Evolutionary conservation across 1,139 yeast species (phyloP).

Genomic region (Schwanniomyces etchellsii): DNA sequence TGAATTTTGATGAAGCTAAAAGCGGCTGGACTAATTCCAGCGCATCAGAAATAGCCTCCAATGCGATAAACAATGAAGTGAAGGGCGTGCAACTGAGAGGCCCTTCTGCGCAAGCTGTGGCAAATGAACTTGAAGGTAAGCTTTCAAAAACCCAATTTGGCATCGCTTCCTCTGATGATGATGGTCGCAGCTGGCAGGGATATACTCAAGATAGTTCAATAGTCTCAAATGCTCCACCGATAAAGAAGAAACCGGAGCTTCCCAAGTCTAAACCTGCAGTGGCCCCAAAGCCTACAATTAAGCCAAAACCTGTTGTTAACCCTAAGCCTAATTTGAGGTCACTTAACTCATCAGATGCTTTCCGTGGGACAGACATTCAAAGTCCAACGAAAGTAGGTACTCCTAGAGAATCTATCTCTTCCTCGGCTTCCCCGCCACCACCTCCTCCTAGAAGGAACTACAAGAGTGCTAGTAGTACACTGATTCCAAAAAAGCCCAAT

Average conservation of each 20-base stretch:
- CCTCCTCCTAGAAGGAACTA: constrained; percentile 34
- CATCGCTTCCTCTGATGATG: no score
- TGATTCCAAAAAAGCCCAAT: constrained; percentile 6
- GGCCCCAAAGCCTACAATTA: constrained; percentile 3
- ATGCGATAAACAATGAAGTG: no score
- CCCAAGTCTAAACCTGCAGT: background rate
- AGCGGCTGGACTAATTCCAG: constrained; percentile 8
- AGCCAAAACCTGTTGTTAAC: constrained; percentile 10
- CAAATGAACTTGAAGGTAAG: no score
- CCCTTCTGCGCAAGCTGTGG: no score
- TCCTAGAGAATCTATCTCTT: background rate
- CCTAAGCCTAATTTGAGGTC: constrained; percentile 7
- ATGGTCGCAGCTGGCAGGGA: no score
- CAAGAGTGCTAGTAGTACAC: constrained; percentile 14
- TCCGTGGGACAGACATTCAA: no score
- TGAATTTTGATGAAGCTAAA: background rate
- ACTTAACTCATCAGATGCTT: background rate
- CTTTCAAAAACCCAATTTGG: no score
- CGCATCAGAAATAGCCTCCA: no score
- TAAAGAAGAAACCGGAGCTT: background rate
- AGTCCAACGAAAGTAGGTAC: constrained; percentile 1
- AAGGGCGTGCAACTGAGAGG: no score
- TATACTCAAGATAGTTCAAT: no score
- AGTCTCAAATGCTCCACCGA: no score
- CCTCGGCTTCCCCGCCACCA: constrained; percentile 30